Evolutionary conservation across 2,329 filamentous ascomycete species (phyloP).

Genomic region (Periconia sp.): DNA sequence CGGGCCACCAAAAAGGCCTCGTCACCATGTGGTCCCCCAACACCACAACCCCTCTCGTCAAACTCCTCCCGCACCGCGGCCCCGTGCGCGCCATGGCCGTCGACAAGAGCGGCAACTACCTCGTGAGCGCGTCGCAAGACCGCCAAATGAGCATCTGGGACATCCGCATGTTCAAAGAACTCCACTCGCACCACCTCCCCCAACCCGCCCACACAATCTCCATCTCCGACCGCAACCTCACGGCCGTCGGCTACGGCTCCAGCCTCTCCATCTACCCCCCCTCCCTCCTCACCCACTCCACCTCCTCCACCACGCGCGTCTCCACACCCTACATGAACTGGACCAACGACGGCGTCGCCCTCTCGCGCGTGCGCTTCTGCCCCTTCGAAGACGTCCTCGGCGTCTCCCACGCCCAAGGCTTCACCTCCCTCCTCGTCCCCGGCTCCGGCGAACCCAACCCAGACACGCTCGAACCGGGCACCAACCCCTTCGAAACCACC

Average conservation of each 20-base stretch:
- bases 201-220: constrained; percentile 80
- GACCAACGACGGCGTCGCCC: constrained; percentile 79
- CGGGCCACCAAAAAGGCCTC: constrained; percentile 92
- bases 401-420: constrained; percentile 79
- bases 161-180: constrained; percentile 88
- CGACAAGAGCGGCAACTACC: constrained; percentile 89
- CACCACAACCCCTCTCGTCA: constrained; percentile 80
- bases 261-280: constrained; percentile 83
- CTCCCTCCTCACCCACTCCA: constrained; percentile 77
- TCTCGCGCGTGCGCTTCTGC: constrained; percentile 87
- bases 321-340: constrained; percentile 90
- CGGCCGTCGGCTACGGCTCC: constrained; percentile 89
- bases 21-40: constrained; percentile 97
- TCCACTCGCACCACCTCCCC: constrained; percentile 83
- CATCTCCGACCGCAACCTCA: constrained; percentile 86
- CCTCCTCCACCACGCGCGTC: constrained; percentile 71
- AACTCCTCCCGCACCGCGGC: constrained; percentile 84
- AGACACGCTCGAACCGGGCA: constrained; percentile 76
- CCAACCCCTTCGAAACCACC: constrained; percentile 88
- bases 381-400: constrained; percentile 93
- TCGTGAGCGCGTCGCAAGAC: constrained; percentile 92
- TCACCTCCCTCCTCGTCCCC: constrained; percentile 86
- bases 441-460: constrained; percentile 97
- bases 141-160: constrained; percentile 95
- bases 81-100: constrained; percentile 84